Percentiles rank a stretch among this genome's conserved stretches.
Evolutionary conservation across 768 basidiomycete genomes (phyloP).

Genomic region (Amanita rubescens): DNA sequence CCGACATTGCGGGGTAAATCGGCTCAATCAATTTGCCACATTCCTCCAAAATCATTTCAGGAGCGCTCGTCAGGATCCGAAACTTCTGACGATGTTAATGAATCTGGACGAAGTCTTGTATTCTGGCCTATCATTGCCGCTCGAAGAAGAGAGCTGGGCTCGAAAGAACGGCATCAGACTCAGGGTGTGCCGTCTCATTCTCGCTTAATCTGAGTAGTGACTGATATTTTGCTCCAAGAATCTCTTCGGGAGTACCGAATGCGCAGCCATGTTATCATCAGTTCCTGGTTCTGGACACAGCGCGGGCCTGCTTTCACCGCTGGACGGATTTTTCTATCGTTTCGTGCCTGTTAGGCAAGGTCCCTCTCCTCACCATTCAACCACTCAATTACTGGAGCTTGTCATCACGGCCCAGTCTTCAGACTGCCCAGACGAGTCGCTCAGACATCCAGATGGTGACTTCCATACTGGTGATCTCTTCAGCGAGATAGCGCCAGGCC

Average conservation of each 20-base stretch:
- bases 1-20: constrained; percentile 56
- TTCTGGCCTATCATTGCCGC: constrained; percentile 54
- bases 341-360: constrained; percentile 50
- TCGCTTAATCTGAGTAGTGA: constrained; percentile 9
- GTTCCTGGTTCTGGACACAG: constrained; percentile 44
- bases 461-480: constrained; percentile 84
- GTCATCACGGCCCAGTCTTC: constrained; percentile 60
- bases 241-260: constrained; percentile 77
- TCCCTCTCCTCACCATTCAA: constrained; percentile 43
- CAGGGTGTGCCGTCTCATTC: constrained; percentile 38
- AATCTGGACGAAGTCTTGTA: constrained; percentile 58
- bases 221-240: constrained; percentile 44
- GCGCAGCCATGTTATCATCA: constrained; percentile 64
- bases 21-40: constrained; percentile 66
- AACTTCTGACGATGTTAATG: constrained; percentile 48
- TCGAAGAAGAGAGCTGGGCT: constrained; percentile 70
- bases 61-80: constrained; percentile 50
- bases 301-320: constrained; percentile 43
- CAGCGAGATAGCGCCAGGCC: constrained; percentile 49
- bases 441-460: constrained; percentile 56
- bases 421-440: constrained; percentile 58
- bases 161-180: constrained; percentile 55
- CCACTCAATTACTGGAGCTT: constrained; percentile 52
- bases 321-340: constrained; percentile 60
- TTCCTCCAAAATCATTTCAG: constrained; percentile 62